These are phyloP conservation scores for Phytophthora pistaciae DNA, from an alignment of 352 stramenopile species.

Conservation along the genomic window DNA sequence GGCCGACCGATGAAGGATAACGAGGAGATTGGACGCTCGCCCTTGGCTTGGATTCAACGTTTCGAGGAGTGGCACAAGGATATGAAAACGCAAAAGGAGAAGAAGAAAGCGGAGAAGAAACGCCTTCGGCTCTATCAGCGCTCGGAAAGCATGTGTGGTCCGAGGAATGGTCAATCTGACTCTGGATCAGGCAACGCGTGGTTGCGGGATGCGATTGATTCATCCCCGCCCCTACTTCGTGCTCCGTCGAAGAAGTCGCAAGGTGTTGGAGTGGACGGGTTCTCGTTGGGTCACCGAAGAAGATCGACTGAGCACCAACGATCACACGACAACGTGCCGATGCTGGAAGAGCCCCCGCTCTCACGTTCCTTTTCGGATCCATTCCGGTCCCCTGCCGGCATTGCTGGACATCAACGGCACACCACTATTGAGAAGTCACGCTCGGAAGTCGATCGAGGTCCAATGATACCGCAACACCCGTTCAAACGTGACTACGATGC, in stretches of 20 bases:
- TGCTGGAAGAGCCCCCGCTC: constrained; percentile 41
- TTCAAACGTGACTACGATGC: constrained; percentile 42
- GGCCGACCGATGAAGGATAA: constrained; percentile 19
- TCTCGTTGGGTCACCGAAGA: constrained; percentile 34
- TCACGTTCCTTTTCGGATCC: constrained; percentile 73
- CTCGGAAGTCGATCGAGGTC: constrained; percentile 49
- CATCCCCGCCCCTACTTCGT: constrained; percentile 33
- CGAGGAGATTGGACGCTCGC: constrained; percentile 65
- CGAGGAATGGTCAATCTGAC: constrained; percentile 28
- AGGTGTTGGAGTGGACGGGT: constrained; percentile 31
- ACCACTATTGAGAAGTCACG: constrained; percentile 35
- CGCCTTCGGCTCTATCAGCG: constrained; percentile 58
- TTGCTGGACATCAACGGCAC: constrained; percentile 43
- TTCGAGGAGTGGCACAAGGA: constrained; percentile 87
- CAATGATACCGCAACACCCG: constrained; percentile 60
- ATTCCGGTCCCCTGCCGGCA: constrained; percentile 59
- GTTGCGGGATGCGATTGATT: constrained; percentile 33
- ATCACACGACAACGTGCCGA: constrained; percentile 22
- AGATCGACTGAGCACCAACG: constrained; percentile 34
- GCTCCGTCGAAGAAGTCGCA: constrained; percentile 26
- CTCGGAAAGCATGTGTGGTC: constrained; percentile 36
- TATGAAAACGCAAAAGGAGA: constrained; percentile 81
- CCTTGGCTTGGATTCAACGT: constrained; percentile 80
- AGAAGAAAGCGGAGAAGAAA: constrained; percentile 78
- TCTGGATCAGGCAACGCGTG: constrained; percentile 16